These are phyloP conservation scores for Arabidopsis arenosa DNA, from an alignment of 345 rosid genomes.

Conservation along the genomic window DNA sequence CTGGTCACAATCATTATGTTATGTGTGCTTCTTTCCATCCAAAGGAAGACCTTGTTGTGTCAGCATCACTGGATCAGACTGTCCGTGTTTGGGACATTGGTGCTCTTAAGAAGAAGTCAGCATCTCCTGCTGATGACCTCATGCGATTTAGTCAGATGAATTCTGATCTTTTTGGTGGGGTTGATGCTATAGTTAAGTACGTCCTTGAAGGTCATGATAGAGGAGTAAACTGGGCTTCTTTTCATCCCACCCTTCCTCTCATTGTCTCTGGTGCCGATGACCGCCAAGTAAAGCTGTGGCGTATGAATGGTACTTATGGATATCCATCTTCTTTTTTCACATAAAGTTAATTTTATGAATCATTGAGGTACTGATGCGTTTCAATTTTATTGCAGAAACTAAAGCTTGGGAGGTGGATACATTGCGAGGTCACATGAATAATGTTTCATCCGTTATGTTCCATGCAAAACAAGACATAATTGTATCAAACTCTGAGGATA, in stretches of 20 bases:
- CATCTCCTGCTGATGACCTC: slow-evolving; percentile 91
- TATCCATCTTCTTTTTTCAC: background rate
- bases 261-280: slow-evolving; percentile 99
- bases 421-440: slow-evolving; percentile 93
- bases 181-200: slow-evolving; percentile 93
- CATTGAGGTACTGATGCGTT: background rate
- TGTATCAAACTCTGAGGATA: slow-evolving; percentile 97
- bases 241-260: slow-evolving; percentile 92
- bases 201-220: slow-evolving; percentile 98
- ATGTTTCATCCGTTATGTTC: slow-evolving; percentile 95
- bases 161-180: slow-evolving; percentile 90
- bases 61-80: slow-evolving; percentile 96
- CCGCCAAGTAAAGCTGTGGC: slow-evolving; percentile 97
- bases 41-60: slow-evolving; percentile 95
- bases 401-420: slow-evolving; percentile 99
- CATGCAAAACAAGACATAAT: slow-evolving; percentile 94
- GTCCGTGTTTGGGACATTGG: slow-evolving; percentile 99
- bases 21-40: slow-evolving; percentile 99
- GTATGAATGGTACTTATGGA: slow-evolving; percentile 77
- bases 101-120: slow-evolving; percentile 84
- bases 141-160: slow-evolving; percentile 91
- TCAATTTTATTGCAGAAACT: slow-evolving; percentile 67
- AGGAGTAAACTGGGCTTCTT: slow-evolving; percentile 99
- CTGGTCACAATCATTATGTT: slow-evolving; percentile 98
- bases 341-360: background rate